Conservation (phyloP, 108 stramenopile genomes). For the Mediolabrus comicus region DNA sequence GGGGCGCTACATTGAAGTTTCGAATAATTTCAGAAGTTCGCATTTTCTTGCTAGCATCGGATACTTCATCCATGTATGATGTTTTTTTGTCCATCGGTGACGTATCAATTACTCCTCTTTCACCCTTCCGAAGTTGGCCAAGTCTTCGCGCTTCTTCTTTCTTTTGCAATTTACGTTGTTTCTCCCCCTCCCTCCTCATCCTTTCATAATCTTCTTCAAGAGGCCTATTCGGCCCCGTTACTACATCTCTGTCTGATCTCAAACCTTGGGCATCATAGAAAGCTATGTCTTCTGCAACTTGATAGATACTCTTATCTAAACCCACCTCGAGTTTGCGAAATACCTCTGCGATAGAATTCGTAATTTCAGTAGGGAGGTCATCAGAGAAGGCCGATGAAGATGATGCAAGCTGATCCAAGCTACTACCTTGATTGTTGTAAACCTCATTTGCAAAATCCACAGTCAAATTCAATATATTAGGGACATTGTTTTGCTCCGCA, state of each 20-base stretch:
- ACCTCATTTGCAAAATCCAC: conserved; percentile 46
- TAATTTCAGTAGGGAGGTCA: conserved; percentile 34
- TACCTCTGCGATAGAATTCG: conserved; percentile 37
- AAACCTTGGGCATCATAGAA: conserved; percentile 44
- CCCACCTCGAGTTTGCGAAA: conserved; percentile 41
- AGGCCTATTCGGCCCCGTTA: conserved; percentile 27
- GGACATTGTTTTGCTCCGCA: conserved; percentile 12
- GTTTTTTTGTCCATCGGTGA: background rate
- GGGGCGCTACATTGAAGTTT: conserved; percentile 83
- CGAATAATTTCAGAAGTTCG: conserved; percentile 65
- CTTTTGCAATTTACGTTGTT: conserved; percentile 15
- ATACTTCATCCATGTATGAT: conserved; percentile 35
- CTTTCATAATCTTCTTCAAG: conserved; percentile 42
- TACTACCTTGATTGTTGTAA: conserved; percentile 17
- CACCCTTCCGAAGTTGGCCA: background rate
- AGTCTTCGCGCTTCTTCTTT: conserved; percentile 8
- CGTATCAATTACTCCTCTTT: conserved; percentile 12
- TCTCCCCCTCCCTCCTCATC: conserved; percentile 22
- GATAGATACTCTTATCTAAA: conserved; percentile 36
- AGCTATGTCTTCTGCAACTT: conserved; percentile 42
- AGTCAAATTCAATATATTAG: conserved; percentile 40
- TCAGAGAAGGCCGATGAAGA: conserved; percentile 21
- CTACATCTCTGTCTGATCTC: conserved; percentile 24
- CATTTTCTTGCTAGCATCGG: conserved; percentile 38
- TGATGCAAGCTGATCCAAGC: conserved; percentile 30